Conservation (phyloP, 2,329 filamentous ascomycete genomes). For the Penicillium sp. region DNA sequence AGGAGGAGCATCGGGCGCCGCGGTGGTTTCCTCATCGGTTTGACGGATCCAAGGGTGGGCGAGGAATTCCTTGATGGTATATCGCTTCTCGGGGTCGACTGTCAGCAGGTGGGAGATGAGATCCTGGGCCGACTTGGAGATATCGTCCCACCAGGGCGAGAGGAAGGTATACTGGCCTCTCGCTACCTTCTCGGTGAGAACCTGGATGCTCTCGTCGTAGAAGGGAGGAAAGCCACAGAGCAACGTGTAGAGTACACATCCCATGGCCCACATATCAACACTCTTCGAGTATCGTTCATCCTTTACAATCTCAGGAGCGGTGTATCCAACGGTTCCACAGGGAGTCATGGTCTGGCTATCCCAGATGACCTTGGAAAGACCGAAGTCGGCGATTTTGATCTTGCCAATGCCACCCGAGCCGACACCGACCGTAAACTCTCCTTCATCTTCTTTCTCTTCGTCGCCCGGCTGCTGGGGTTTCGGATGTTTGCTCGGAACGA, state of each 20-base stretch:
- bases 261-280: slow-evolving; percentile 98
- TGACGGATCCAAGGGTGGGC: slow-evolving; percentile 89
- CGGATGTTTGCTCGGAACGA: slow-evolving; percentile 74
- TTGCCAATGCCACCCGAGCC: slow-evolving; percentile 87
- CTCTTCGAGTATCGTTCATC: slow-evolving; percentile 98
- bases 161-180: slow-evolving; percentile 96
- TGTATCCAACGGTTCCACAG: slow-evolving; percentile 98
- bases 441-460: slow-evolving; percentile 95
- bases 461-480: slow-evolving; percentile 82
- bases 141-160: slow-evolving; percentile 99
- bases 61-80: slow-evolving; percentile 88
- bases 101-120: slow-evolving; percentile 89
- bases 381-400: slow-evolving; percentile 98
- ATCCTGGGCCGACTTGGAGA: slow-evolving; percentile 91
- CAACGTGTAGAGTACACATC: slow-evolving; percentile 93
- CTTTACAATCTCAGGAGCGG: slow-evolving; percentile 96
- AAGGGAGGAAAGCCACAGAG: slow-evolving; percentile 98
- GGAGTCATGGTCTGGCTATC: slow-evolving; percentile 98
- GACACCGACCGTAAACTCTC: slow-evolving; percentile 78
- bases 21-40: slow-evolving; percentile 64
- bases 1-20: slow-evolving; percentile 67
- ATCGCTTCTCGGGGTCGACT: slow-evolving; percentile 92
- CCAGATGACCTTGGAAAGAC: slow-evolving; percentile 96
- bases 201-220: slow-evolving; percentile 96
- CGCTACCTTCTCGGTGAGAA: slow-evolving; percentile 95